phyloP scores from a whole-genome alignment of 768 basidiomycete species.

The Xanthoconium stramineum region DNA sequence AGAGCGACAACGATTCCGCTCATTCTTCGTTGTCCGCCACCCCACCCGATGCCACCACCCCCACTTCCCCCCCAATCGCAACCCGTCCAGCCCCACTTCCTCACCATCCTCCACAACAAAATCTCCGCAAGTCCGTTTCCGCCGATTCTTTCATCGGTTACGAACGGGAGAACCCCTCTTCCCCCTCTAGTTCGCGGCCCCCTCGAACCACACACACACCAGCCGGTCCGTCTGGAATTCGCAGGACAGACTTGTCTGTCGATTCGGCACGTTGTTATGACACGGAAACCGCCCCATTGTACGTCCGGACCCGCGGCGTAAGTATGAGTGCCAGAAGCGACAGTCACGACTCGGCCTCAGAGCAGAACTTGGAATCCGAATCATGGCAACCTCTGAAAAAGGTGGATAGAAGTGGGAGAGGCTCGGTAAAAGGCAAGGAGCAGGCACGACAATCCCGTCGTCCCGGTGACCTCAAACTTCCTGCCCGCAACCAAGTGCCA shows the following conservation, averaged over 20 bases:
- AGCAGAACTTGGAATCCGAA: slow-evolving; percentile 53
- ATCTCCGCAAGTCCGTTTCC: slow-evolving; percentile 70
- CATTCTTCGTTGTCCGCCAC: slow-evolving; percentile 26
- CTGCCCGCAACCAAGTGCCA: slow-evolving; percentile 48
- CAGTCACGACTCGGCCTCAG: slow-evolving; percentile 35
- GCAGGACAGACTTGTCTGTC: slow-evolving; percentile 26
- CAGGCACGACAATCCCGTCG: slow-evolving; percentile 40
- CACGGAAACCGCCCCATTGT: slow-evolving; percentile 29
- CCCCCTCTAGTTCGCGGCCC: slow-evolving; percentile 33
- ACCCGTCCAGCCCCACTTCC: slow-evolving; percentile 5
- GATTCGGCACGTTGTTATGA: slow-evolving; percentile 26
- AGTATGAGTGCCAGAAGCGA: slow-evolving; percentile 52
- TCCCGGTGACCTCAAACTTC: slow-evolving; percentile 62
- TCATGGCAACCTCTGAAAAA: slow-evolving; percentile 44
- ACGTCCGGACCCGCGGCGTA: slow-evolving; percentile 50
- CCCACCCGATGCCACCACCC: slow-evolving; percentile 41
- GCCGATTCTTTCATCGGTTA: slow-evolving; percentile 69
- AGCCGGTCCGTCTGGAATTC: slow-evolving; percentile 34
- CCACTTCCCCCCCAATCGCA: slow-evolving; percentile 28
- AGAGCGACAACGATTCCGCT: slow-evolving; percentile 22
- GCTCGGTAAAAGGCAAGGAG: slow-evolving; percentile 49
- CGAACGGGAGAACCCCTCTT: slow-evolving; percentile 35
- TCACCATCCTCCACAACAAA: slow-evolving; percentile 25
- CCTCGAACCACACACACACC: slow-evolving; percentile 37
- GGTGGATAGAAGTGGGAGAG: slow-evolving; percentile 43